Evolutionary conservation across 2,329 filamentous ascomycete species (phyloP).

Genomic region (Sordariomycetes sp.): DNA sequence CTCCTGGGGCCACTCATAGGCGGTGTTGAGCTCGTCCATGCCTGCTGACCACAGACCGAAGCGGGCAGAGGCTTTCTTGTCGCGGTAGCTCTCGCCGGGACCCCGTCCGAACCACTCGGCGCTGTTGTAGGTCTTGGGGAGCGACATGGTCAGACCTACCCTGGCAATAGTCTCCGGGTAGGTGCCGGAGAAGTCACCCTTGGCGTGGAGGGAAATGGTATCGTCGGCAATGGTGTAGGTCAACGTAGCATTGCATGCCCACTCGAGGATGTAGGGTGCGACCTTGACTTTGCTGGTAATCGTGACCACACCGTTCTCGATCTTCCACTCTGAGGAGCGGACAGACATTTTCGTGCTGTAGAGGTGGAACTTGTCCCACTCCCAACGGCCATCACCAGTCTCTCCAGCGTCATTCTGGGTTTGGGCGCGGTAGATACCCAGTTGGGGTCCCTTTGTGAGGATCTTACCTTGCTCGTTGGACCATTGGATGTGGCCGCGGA

Average conservation of each 20-base stretch:
- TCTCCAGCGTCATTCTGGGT: slow-evolving; percentile 52
- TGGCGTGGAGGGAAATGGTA: slow-evolving; percentile 35
- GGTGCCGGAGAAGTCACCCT: slow-evolving; percentile 30
- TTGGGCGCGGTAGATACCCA: slow-evolving; percentile 52
- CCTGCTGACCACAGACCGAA: slow-evolving; percentile 36
- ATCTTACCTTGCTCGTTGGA: slow-evolving; percentile 20
- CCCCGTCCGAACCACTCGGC: slow-evolving; percentile 55
- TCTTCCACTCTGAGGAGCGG: slow-evolving; percentile 29
- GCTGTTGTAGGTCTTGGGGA: slow-evolving; percentile 33
- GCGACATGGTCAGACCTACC: slow-evolving; percentile 48
- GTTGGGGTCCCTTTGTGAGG: slow-evolving; percentile 25
- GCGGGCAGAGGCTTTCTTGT: slow-evolving; percentile 48
- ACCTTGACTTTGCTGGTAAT: slow-evolving; percentile 44
- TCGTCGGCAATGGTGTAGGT: slow-evolving; percentile 43
- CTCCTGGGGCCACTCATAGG: slow-evolving; percentile 62
- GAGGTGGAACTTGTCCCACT: slow-evolving; percentile 45
- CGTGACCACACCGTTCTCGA: slow-evolving; percentile 17
- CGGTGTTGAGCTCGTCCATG: slow-evolving; percentile 41
- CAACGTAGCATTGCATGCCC: slow-evolving; percentile 41
- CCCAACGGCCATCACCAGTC: slow-evolving; percentile 16
- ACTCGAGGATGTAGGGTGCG: slow-evolving; percentile 51
- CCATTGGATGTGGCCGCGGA: slow-evolving; percentile 34
- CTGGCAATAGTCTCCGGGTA: slow-evolving; percentile 48
- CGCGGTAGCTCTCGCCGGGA: slow-evolving; percentile 54
- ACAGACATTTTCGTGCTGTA: slow-evolving; percentile 35